Evolutionary conservation across 768 basidiomycete genomes (phyloP), one percentile per base, ranked within the genome.

Genomic region (Obba rivulosa): DNA sequence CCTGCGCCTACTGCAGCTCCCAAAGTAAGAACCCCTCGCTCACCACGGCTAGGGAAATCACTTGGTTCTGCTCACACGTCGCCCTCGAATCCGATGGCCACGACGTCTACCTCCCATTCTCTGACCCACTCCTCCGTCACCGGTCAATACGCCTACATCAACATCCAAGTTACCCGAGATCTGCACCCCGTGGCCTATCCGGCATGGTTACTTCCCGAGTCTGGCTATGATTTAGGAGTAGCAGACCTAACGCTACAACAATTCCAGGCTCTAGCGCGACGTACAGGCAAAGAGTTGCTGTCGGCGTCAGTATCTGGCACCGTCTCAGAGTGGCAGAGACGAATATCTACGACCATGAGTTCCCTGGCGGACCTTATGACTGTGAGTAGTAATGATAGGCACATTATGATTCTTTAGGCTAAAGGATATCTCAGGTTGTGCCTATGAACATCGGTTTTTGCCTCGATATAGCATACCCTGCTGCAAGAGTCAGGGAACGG

Each of bases 91-190:
- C 77, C 79, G 46, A 77, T 78, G 31, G 63, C 74, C 8, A 66
- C 74, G 46, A 66, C 67, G 34, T 67, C 71, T 20, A 66, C 71
- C 40, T 56, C 60, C 10, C 80, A 81, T 55, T 74, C 79, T 5
- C 75, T 92, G 56, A 93, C 91, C 0, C 80, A 94, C 28, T 92
- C 92, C 3, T 98, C 96, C 3, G 74, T 98, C 14, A 79, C 81
- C 23, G 95, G 94, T n/a, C 83, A 80, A 57, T 95, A 93, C 69
- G 71, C 95, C 31, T 85, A 90, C 58, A 70, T 87, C 41, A 78
- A 87, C 28, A 81, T 98, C 8, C 96, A 99, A 67, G 87, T 97
- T 48, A 97, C 96, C 7, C 78, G 83, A 49, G 96, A 99, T 65
- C 67, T 86, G 23, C 81, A 92, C n/a, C 90, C 96, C 0, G 92